These are phyloP conservation scores for Tripterygium wilfordii DNA, from an alignment of 177 flowering plant species.

Conservation along the genomic window DNA sequence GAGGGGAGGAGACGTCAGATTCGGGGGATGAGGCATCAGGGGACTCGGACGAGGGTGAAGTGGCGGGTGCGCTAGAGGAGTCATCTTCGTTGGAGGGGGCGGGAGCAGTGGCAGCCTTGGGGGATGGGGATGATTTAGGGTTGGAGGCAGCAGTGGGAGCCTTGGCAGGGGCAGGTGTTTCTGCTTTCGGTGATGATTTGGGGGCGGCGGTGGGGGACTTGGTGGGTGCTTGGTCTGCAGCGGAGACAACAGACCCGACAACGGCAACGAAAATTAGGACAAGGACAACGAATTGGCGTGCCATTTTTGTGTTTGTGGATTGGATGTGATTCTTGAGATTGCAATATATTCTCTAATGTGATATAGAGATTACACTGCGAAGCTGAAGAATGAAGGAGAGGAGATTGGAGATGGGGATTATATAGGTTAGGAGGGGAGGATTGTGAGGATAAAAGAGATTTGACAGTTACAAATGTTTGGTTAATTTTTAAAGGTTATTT, in stretches of 20 bases:
- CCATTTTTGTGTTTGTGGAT: conserved; percentile 16
- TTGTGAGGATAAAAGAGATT: background rate
- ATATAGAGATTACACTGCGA: conserved; percentile 1
- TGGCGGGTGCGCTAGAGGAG: conserved; percentile 1
- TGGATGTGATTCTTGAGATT: no score
- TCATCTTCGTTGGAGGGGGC: background rate
- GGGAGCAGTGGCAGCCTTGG: background rate
- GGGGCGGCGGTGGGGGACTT: conserved; percentile 8
- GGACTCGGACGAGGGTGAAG: background rate
- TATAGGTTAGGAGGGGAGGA: background rate
- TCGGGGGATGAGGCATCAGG: background rate
- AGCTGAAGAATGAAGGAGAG: background rate
- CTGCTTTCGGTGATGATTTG: background rate
- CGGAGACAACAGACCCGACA: conserved; percentile 9
- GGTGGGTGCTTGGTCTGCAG: conserved; percentile 8
- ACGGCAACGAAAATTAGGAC: conserved; percentile 23
- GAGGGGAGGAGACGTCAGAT: background rate
- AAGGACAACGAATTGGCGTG: conserved; percentile 20
- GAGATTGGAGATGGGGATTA: background rate
- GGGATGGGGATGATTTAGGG: conserved; percentile 2
- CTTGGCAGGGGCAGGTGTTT: background rate
- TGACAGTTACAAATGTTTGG: background rate
- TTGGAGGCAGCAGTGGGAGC: background rate
- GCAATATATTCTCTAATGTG: no score
- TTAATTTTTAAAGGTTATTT: background rate